Percentiles rank a stretch among this genome's conserved stretches.
phyloP scores from a whole-genome alignment of 345 rosid species.

The Excoecaria cochinchinensis region DNA sequence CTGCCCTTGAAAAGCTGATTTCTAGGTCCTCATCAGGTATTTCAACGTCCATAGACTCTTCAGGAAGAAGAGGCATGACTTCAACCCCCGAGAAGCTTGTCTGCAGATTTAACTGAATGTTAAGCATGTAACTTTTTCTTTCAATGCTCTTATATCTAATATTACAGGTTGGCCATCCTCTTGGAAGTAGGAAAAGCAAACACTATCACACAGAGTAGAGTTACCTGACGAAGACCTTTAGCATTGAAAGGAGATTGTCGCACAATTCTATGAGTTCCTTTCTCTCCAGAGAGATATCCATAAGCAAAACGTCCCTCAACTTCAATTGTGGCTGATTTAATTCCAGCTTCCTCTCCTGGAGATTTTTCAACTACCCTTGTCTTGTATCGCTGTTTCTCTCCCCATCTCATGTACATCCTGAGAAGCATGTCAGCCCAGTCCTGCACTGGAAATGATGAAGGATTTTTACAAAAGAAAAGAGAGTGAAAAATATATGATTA shows the following conservation, averaged over 20 bases:
- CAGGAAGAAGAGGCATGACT: conserved; percentile 94
- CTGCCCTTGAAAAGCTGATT: conserved; percentile 81
- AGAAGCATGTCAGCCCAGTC: conserved; percentile 99
- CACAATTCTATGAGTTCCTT: conserved; percentile 93
- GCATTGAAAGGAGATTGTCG: conserved; percentile 98
- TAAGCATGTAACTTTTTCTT: neutral
- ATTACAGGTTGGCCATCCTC: neutral
- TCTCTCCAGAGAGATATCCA: conserved; percentile 90
- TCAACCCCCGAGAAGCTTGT: conserved; percentile 92
- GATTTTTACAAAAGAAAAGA: conserved; percentile 25
- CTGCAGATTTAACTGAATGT: conserved; percentile 37
- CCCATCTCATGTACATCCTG: conserved; percentile 96
- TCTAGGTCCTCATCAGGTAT: conserved; percentile 92
- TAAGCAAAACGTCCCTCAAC: conserved; percentile 86
- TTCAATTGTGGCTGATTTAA: conserved; percentile 87
- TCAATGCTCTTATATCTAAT: neutral
- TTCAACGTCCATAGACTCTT: conserved; percentile 64
- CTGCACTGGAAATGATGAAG: conserved; percentile 70
- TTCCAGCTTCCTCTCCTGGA: conserved; percentile 94
- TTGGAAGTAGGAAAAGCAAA: neutral
- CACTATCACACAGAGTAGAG: neutral
- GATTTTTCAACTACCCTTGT: conserved; percentile 84
- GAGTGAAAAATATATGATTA: neutral
- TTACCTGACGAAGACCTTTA: conserved; percentile 96
- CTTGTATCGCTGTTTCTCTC: conserved; percentile 88